Base-by-base conservation (phyloP, 257 asterid genomes). In the Leonotis leonurus region DNA sequence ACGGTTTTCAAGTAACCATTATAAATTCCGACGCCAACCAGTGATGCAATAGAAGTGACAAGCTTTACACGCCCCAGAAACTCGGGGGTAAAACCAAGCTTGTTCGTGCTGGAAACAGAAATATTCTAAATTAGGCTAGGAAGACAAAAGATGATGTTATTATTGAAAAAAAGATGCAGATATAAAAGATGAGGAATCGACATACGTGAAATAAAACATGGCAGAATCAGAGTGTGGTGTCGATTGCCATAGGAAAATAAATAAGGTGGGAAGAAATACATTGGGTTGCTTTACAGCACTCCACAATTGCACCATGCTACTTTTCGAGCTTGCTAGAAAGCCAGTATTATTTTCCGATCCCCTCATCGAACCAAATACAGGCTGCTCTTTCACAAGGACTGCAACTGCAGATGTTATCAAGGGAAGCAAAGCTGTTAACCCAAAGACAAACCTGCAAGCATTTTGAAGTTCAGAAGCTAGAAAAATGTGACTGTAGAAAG, bases 221-320 rank as follows among this genome's bases (percentile, higher is more conserved):
- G 96, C 96, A 32, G 96, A 86, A 52, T 87, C 97, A 8, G 96
- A 90, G 44, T 87, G 95, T 2, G 97, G 97, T 3, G 96, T 90
- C 43, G 95, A 87, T 80, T 89, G 95, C 95, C 95, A 89, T 8
- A 89, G 73, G 75, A 89, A 89, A 61, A 89, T 80, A 70, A 89
- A 89, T 43, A 89, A 57, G 17, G 97, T 90, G 45, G 97, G 97
- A 66, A 87, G 89, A 63, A 90, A 70, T 52, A 90, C 90, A 26
- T 68, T 73, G 40, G 93, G 96, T 65, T 90, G 90, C 75, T 74
- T 83, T 55, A 90, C 76, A 24, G 95, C 72, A 29, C 6, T 81
- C 96, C 94, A 87, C 76, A 90, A 55, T 50, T 90, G 95, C 20
- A 48, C 57, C 17, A 90, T 65, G 71, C 76, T 87, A 40, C 62